phyloP scores from a whole-genome alignment of 163 green algal genomes.

The Scenedesmus sp. region DNA sequence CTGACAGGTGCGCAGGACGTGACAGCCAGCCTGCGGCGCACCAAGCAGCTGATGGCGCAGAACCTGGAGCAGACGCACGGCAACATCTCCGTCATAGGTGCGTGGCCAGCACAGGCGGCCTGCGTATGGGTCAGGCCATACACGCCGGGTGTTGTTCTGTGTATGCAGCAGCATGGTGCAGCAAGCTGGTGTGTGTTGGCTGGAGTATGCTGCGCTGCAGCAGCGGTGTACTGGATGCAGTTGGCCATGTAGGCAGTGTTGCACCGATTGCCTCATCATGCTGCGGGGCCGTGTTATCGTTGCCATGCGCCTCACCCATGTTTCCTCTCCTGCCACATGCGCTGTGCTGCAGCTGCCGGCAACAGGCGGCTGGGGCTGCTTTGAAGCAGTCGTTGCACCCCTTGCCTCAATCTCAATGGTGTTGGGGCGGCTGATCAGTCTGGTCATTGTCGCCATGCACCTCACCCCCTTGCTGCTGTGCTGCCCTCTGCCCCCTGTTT shows the following conservation, averaged over 20 bases:
- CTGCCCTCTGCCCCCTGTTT: neutral
- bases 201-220: neutral
- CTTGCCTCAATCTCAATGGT: too few relatives aligned
- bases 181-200: neutral
- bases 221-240: neutral
- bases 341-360: neutral
- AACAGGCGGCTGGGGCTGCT: neutral
- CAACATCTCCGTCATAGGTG: conserved; percentile 81
- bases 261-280: neutral
- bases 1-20: conserved; percentile 65
- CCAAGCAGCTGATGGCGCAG: conserved; percentile 73
- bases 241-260: neutral
- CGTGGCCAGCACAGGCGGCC: neutral
- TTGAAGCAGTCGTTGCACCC: too few relatives aligned
- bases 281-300: neutral
- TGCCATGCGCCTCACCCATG: neutral
- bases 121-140: neutral
- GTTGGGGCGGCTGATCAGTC: too few relatives aligned
- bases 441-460: neutral
- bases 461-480: neutral
- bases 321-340: neutral
- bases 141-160: too few relatives aligned
- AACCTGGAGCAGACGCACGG: conserved; percentile 80
- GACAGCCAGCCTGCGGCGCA: conserved; percentile 77
- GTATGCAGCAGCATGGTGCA: too few relatives aligned